Evolutionary conservation across 306 rosid genomes (phyloP).

Genomic region (Inga laurina): DNA sequence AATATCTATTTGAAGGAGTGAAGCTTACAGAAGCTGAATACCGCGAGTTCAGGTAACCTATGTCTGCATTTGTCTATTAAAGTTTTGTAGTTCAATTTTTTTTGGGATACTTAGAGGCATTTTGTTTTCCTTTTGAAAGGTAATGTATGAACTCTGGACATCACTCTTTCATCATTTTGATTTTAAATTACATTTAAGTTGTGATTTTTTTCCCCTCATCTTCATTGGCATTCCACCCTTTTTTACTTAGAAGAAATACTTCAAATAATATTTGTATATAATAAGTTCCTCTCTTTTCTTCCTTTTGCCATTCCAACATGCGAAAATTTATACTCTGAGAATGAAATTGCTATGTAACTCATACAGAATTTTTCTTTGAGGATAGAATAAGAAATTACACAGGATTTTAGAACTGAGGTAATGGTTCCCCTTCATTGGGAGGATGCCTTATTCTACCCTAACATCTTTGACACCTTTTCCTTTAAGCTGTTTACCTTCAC

Average conservation of each 20-base stretch:
- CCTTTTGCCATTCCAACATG: background rate
- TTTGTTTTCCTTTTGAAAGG: conserved; percentile 16
- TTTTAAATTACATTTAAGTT: conserved; percentile 16
- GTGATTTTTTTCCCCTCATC: background rate
- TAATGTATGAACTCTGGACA: conserved; percentile 1
- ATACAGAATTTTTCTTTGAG: too few species aligned
- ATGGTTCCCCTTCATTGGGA: too few species aligned
- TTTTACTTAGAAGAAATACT: too few species aligned
- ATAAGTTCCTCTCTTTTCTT: too few species aligned
- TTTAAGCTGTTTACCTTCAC: background rate
- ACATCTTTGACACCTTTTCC: background rate
- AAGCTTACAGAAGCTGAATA: conserved; percentile 73
- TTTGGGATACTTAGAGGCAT: conserved; percentile 1
- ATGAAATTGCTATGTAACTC: too few species aligned
- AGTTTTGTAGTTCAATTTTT: background rate
- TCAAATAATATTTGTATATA: too few species aligned
- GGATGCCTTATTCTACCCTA: background rate
- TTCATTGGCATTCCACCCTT: background rate
- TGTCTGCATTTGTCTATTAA: conserved; percentile 1
- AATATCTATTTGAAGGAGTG: conserved; percentile 78
- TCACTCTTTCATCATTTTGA: background rate
- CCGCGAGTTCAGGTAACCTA: conserved; percentile 61
- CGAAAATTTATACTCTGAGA: too few species aligned
- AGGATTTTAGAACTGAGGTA: too few species aligned
- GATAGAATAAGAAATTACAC: too few species aligned